Percentiles rank a stretch among this genome's conserved stretches.
phyloP scores from a whole-genome alignment of 169 alveolate genomes.

The Blepharisma undulans region DNA sequence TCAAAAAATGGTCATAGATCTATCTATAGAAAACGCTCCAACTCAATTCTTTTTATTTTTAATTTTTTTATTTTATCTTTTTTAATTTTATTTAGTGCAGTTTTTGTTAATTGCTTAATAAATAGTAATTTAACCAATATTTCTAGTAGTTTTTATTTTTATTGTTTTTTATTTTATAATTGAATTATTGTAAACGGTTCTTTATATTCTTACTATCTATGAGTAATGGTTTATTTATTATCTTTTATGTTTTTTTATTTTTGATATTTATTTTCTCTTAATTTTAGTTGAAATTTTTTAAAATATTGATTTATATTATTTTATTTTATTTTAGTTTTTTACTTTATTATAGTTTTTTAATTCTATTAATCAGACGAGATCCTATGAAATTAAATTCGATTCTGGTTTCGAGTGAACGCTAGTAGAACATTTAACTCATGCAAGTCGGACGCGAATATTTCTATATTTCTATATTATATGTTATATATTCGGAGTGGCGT shows the following conservation, averaged over 20 bases:
- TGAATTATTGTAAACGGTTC: not conserved
- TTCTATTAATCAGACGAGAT: no score
- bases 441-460: conserved; percentile 39
- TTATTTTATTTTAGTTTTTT: not conserved
- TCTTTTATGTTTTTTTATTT: not conserved
- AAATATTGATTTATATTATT: not conserved
- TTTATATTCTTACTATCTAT: not conserved
- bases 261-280: not conserved
- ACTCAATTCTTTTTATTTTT: not conserved
- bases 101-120: not conserved
- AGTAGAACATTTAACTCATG: conserved; percentile 44
- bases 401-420: conserved; percentile 54
- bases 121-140: not conserved
- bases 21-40: not conserved
- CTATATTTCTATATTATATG: not conserved
- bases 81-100: not conserved
- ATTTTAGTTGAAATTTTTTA: not conserved
- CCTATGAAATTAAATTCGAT: conserved; percentile 38
- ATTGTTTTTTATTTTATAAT: not conserved
- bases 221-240: not conserved
- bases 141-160: not conserved
- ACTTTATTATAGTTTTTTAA: not conserved
- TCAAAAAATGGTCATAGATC: conserved; percentile 32
- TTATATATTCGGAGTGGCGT: conserved; percentile 32
- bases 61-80: conserved; percentile 8